phyloP scores from a whole-genome alignment of 768 basidiomycete species.

The Pleurotus djamor region DNA sequence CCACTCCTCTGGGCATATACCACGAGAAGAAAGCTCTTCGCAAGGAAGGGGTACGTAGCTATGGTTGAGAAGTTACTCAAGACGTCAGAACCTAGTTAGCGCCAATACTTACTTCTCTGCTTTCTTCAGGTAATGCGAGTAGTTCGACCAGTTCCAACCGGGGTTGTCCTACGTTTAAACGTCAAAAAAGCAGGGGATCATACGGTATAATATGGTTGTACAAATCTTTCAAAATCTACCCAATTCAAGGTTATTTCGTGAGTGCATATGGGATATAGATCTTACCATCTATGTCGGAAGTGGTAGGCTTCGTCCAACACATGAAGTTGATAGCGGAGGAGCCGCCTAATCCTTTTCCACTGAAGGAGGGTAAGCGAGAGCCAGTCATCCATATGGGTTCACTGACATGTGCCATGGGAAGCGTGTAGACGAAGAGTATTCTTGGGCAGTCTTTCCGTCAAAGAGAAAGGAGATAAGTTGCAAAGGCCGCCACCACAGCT shows the following conservation, averaged over 20 bases:
- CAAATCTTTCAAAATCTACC: conserved; percentile 13
- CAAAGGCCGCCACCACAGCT: no score
- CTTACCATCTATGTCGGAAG: conserved; percentile 15
- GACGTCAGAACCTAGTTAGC: background rate
- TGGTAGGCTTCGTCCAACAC: conserved; percentile 12
- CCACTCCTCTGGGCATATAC: background rate
- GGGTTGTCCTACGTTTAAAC: conserved; percentile 5
- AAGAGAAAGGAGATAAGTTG: no score
- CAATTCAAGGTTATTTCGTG: background rate
- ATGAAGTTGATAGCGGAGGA: conserved; percentile 16
- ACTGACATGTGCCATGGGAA: conserved; percentile 11
- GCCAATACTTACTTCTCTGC: conserved; percentile 5
- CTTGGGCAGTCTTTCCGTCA: conserved; percentile 11
- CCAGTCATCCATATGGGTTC: background rate
- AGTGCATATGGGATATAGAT: background rate
- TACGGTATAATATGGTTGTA: background rate
- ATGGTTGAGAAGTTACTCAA: background rate
- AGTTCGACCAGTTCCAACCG: conserved; percentile 11
- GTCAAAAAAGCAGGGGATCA: background rate
- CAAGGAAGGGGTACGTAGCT: background rate
- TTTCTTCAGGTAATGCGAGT: conserved; percentile 6
- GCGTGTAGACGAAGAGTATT: conserved; percentile 1
- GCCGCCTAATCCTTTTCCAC: conserved; percentile 19
- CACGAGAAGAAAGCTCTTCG: background rate
- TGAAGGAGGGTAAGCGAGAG: background rate